Conservation (phyloP, 2,329 filamentous ascomycete species). For the Xylariaceae sp. region DNA sequence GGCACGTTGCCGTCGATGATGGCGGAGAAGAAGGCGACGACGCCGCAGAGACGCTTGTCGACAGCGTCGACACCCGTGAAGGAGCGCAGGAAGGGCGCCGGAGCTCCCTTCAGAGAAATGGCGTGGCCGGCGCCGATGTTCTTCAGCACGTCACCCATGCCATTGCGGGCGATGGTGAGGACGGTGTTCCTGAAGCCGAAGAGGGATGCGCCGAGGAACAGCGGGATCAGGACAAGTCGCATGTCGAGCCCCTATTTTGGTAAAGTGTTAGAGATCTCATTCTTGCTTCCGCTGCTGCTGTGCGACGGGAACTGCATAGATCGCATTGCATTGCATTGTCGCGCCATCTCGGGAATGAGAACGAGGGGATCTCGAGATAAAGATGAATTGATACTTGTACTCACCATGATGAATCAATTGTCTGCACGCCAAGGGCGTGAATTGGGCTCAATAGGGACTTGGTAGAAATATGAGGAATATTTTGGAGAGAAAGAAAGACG, state of each 20-base stretch:
- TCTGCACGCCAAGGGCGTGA: slow-evolving; percentile 3
- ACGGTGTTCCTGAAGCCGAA: slow-evolving; percentile 24
- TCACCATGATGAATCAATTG: slow-evolving; percentile 12
- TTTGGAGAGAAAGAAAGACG: background rate
- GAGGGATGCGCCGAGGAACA: slow-evolving; percentile 23
- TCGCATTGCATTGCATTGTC: background rate
- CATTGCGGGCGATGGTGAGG: slow-evolving; percentile 14
- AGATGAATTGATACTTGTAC: background rate
- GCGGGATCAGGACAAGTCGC: slow-evolving; percentile 21
- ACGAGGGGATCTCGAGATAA: background rate
- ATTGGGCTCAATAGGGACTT: background rate
- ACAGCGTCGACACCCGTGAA: slow-evolving; percentile 22
- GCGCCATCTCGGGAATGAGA: background rate
- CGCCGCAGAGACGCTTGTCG: slow-evolving; percentile 27
- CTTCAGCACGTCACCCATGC: slow-evolving; percentile 14
- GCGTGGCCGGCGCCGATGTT: slow-evolving; percentile 8
- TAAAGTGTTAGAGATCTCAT: background rate
- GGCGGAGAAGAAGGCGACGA: slow-evolving; percentile 26
- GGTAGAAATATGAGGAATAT: background rate
- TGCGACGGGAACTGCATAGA: background rate
- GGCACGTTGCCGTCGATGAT: slow-evolving; percentile 26
- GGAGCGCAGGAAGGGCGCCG: slow-evolving; percentile 21
- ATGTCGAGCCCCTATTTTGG: slow-evolving; percentile 10
- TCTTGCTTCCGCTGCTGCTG: background rate
- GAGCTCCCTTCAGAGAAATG: slow-evolving; percentile 18